phyloP scores from a whole-genome alignment of 306 rosid genomes.

The Neltuma alba region DNA sequence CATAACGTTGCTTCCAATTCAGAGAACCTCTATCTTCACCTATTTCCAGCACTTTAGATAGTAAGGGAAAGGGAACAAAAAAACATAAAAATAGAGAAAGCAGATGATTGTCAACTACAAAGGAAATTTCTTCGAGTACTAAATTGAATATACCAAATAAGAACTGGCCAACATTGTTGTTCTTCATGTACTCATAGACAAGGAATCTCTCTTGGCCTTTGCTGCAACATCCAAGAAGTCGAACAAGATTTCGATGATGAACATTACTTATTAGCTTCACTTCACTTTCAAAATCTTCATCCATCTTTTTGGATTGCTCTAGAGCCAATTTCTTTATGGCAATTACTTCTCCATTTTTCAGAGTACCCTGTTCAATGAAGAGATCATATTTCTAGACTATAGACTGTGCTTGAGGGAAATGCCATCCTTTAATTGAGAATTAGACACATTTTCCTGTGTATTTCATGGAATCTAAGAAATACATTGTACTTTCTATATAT shows the following conservation, averaged over 20 bases:
- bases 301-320: conserved; percentile 6
- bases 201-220: neutral
- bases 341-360: neutral
- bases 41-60: neutral
- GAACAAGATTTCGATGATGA: conserved; percentile 5
- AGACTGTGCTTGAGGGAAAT: neutral
- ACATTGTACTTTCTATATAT: neutral
- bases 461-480: neutral
- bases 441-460: neutral
- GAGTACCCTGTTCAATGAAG: neutral
- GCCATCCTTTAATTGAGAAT: neutral
- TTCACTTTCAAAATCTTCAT: conserved; percentile 1
- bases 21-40: conserved; percentile 7
- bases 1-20: neutral
- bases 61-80: neutral
- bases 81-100: neutral
- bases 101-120: neutral
- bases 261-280: neutral
- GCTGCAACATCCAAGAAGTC: neutral
- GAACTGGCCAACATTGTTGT: neutral
- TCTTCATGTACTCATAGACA: neutral
- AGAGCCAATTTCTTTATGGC: neutral
- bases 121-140: neutral
- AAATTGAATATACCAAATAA: neutral
- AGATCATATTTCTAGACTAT: neutral